A percentile compares a stretch with the other conserved stretches of the same genome.
Conservation (phyloP, 441 rosid species). For the Syzygium malaccense region DNA sequence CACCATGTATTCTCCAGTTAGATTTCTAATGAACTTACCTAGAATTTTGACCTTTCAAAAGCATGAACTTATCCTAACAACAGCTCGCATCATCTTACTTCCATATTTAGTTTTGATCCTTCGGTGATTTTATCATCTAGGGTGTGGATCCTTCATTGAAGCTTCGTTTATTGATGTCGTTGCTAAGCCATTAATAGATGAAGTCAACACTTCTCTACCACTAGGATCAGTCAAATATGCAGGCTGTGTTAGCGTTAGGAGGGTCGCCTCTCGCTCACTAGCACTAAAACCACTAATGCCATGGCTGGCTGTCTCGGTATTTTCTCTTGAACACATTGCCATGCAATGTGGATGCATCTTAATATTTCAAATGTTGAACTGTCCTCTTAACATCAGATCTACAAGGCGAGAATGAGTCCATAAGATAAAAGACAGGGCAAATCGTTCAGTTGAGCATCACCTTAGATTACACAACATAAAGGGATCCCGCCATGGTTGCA, state of each 20-base stretch:
- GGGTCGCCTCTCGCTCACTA: not conserved
- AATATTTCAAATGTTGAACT: too few relatives aligned
- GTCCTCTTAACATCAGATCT: too few relatives aligned
- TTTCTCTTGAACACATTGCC: not conserved
- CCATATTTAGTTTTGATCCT: not conserved
- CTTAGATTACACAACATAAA: too few relatives aligned
- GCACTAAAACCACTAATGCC: not conserved
- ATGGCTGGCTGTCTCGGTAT: not conserved
- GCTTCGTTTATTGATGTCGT: too few relatives aligned
- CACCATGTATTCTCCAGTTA: not conserved
- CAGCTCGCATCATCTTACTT: rapidly evolving
- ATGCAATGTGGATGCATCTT: too few relatives aligned
- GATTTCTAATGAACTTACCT: not conserved
- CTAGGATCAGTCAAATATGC: not conserved
- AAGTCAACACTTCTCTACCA: not conserved
- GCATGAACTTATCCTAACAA: not conserved
- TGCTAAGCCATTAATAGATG: too few relatives aligned
- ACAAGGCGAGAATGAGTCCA: too few relatives aligned
- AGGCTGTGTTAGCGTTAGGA: not conserved
- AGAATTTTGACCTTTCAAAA: not conserved
- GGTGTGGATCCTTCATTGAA: not conserved
- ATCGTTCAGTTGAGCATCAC: too few relatives aligned
- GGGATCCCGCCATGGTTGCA: too few relatives aligned
- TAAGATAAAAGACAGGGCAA: too few relatives aligned
- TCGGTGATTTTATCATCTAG: not conserved